Evolutionary conservation across 2,329 filamentous ascomycete species (phyloP), one percentile per base, ranked within the genome.

Genomic region (Talaromyces sp.): DNA sequence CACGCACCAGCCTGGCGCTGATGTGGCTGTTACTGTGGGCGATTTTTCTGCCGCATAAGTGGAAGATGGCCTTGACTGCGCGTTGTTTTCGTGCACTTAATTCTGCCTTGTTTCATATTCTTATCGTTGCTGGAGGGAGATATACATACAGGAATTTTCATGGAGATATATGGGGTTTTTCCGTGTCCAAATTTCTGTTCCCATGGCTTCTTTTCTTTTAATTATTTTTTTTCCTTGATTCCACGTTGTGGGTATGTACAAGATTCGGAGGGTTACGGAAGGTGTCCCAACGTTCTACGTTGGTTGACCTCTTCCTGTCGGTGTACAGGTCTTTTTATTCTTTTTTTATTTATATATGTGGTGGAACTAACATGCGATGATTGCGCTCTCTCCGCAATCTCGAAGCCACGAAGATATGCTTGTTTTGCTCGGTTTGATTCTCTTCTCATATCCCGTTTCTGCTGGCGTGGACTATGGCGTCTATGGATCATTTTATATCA

Each of bases 111-210:
- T 64, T 59, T 60, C 62, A 63, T 61, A 63, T 64, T 67, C 55
- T 47, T 67, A 67, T 73, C 70, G 71, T 67, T 60, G 58, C 51
- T 39, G 51, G 57, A 32, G 62, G 68, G 70, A 70, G 70, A 66
- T 73, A 73, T 76, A 74, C 73, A 75, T 75, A 75, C 66, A 68
- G 69, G 69, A 65, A 67, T 66, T 64, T 64, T 64, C 66, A 53
- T 33, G 67, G 68, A 67, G 71, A 70, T 71, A 70, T 71, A 73
- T 69, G 66, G 67, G 58, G 36, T 49, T 60, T 69, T 67, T 68
- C 63, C 65, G 62, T 65, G 63, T 63, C 64, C 66, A 66, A 61
- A 63, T 64, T 65, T 64, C 53, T 64, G 59, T 62, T 59, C 54
- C 56, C 53, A 52, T 61, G 56, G 55, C 58, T 57, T 61, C 54